A percentile compares a stretch with the other conserved stretches of the same genome.
phyloP scores from a whole-genome alignment of 2,329 filamentous ascomycete genomes.

The Metarhizium humberi region DNA sequence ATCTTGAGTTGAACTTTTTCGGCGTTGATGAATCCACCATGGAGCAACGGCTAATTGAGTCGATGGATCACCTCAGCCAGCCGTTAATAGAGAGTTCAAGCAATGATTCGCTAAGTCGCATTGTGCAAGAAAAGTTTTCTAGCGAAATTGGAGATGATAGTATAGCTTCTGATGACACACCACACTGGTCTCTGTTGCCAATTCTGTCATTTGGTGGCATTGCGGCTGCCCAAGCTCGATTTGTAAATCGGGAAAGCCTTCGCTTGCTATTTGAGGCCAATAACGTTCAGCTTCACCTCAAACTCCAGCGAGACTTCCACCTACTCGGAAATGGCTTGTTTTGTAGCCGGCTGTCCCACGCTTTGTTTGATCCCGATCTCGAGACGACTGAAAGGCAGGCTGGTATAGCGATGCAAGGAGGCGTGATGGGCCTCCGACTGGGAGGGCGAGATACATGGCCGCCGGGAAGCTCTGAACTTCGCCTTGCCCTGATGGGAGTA shows the following conservation, averaged over 20 bases:
- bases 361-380: constrained; percentile 76
- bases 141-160: constrained; percentile 7
- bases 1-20: constrained; percentile 33
- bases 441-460: constrained; percentile 82
- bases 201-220: constrained; percentile 69
- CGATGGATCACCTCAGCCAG: constrained; percentile 35
- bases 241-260: constrained; percentile 71
- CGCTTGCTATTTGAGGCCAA: constrained; percentile 67
- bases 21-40: constrained; percentile 37
- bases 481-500: constrained; percentile 78
- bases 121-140: constrained; percentile 32
- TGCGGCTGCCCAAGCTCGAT: constrained; percentile 61
- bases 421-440: constrained; percentile 72
- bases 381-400: constrained; percentile 66
- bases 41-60: constrained; percentile 37
- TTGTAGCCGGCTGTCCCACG: constrained; percentile 66
- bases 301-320: constrained; percentile 70
- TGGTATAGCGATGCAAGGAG: constrained; percentile 59
- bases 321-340: constrained; percentile 81
- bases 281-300: constrained; percentile 60
- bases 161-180: constrained; percentile 28
- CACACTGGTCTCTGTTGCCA: constrained; percentile 51
- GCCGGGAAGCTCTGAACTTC: constrained; percentile 86
- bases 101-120: constrained; percentile 27
- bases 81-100: constrained; percentile 15